A percentile compares a stretch with the other conserved stretches of the same genome.
These are phyloP conservation scores for Triangularia verruculosa DNA, from an alignment of 2,329 filamentous ascomycete species.

Conservation along the genomic window DNA sequence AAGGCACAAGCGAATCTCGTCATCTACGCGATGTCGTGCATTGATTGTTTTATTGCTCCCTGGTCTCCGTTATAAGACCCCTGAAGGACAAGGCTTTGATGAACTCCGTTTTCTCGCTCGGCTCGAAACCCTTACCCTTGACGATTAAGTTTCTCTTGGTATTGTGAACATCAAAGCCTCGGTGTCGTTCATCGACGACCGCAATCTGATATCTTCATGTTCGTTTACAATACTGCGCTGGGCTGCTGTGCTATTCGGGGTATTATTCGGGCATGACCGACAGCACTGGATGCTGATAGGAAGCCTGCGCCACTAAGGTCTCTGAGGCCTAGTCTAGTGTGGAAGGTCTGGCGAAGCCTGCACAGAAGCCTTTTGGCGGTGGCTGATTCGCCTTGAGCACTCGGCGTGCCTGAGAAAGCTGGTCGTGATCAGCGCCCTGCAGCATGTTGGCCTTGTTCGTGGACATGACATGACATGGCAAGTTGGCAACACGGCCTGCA, in stretches of 20 bases:
- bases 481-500: neutral
- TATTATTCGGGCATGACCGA: neutral
- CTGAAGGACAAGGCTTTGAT: neutral
- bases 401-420: neutral
- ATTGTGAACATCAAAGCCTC: neutral
- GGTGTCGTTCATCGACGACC: neutral
- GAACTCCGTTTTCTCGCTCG: neutral
- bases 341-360: conserved; percentile 26
- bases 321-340: conserved; percentile 9
- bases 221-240: neutral
- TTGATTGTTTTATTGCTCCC: too few species aligned
- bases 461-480: neutral
- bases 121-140: neutral
- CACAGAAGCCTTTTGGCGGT: neutral
- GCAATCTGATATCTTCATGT: neutral
- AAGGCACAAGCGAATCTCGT: conserved; percentile 2
- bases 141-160: neutral
- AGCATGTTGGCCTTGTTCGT: neutral
- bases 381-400: conserved; percentile 6
- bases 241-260: neutral
- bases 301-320: conserved; percentile 1
- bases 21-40: conserved; percentile 9
- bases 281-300: neutral
- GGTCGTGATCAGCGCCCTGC: conserved; percentile 3
- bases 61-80: neutral